Conservation (phyloP, 495 filamentous ascomycete genomes). For the Bathelium albidoporum region DNA sequence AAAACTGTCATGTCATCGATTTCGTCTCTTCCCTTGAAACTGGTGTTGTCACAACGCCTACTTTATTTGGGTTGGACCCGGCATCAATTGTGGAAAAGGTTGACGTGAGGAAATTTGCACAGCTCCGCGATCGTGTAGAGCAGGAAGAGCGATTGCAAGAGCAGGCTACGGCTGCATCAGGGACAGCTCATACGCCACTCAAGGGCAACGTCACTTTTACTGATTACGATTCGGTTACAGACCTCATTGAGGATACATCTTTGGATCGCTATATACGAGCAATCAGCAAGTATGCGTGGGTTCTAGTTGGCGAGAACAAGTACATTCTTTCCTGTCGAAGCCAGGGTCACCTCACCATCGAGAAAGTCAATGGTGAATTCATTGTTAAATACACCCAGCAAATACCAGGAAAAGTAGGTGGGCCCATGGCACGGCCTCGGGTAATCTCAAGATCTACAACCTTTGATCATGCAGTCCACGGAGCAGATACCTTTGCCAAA, state of each 20-base stretch:
- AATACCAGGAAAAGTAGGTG: constrained; percentile 11
- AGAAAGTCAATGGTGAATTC: constrained; percentile 27
- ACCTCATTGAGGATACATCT: constrained; percentile 74
- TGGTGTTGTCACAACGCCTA: constrained; percentile 81
- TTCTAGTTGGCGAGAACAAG: constrained; percentile 51
- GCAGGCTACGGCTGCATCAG: neutral
- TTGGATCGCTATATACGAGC: constrained; percentile 66
- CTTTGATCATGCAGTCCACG: constrained; percentile 64
- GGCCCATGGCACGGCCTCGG: constrained; percentile 54
- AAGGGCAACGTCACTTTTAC: constrained; percentile 54
- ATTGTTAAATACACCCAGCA: constrained; percentile 5
- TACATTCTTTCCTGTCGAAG: constrained; percentile 52
- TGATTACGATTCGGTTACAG: constrained; percentile 79
- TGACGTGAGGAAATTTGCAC: constrained; percentile 46
- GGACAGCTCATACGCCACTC: neutral
- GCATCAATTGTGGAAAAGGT: constrained; percentile 60
- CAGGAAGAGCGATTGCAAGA: constrained; percentile 15
- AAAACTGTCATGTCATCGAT: constrained; percentile 90
- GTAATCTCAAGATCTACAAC: constrained; percentile 47
- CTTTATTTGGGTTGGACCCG: constrained; percentile 87
- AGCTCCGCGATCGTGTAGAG: constrained; percentile 38
- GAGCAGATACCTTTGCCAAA: constrained; percentile 68
- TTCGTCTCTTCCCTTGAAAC: constrained; percentile 77
- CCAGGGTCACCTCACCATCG: constrained; percentile 55
- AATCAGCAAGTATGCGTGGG: constrained; percentile 70